Conservation (phyloP, 2,329 filamentous ascomycete genomes). For the Thelonectria rubi region DNA sequence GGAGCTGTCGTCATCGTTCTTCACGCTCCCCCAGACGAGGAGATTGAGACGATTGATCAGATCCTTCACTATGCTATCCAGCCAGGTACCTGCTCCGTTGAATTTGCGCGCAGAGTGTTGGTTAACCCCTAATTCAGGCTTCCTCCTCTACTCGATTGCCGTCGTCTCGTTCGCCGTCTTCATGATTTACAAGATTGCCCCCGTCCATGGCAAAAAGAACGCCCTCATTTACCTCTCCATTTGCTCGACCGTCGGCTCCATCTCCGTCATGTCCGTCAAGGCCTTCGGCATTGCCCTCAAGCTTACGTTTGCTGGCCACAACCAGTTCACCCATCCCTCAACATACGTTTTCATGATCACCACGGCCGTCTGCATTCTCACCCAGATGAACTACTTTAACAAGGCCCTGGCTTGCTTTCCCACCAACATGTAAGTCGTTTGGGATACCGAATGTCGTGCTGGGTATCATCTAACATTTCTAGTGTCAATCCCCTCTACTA, state of each 20-base stretch:
- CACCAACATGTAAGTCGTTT: constrained; percentile 84
- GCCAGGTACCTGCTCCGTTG: constrained; percentile 68
- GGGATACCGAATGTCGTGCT: not conserved
- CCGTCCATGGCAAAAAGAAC: constrained; percentile 91
- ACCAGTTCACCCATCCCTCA: constrained; percentile 93
- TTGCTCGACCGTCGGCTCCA: constrained; percentile 94
- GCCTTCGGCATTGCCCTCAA: constrained; percentile 98
- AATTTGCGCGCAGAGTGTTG: too few species aligned
- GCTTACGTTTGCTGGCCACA: constrained; percentile 89
- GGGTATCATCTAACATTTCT: not conserved
- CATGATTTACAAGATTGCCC: constrained; percentile 97
- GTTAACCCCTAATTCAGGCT: constrained; percentile 66
- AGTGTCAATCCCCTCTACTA: constrained; percentile 98
- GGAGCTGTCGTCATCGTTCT: constrained; percentile 97
- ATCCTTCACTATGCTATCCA: constrained; percentile 91
- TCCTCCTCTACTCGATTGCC: constrained; percentile 83
- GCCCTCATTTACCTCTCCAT: constrained; percentile 97
- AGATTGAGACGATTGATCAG: constrained; percentile 89
- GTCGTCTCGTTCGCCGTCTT: constrained; percentile 86
- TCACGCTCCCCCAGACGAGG: constrained; percentile 93
- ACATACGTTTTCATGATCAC: constrained; percentile 98
- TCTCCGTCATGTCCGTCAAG: constrained; percentile 99
- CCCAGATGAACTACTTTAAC: constrained; percentile 99
- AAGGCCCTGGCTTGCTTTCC: constrained; percentile 97
- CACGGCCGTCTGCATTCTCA: constrained; percentile 91